A percentile compares a stretch with the other conserved stretches of the same genome.
Conservation (phyloP, 176 grass and related monocot species). For the Bothriochloa decipiens region DNA sequence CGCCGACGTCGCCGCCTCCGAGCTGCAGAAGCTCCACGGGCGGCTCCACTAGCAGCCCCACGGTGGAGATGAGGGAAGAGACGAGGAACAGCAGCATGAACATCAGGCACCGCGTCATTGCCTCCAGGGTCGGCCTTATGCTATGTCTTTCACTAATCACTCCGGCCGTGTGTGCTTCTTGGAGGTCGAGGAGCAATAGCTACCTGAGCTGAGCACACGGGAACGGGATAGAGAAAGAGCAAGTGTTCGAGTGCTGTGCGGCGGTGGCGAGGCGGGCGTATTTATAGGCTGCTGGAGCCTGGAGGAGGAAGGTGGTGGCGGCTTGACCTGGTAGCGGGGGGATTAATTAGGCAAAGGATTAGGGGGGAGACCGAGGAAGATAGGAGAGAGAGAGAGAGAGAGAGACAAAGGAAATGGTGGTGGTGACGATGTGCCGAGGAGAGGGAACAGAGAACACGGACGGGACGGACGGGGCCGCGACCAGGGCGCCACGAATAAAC, state of each 20-base stretch:
- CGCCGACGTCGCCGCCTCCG: not conserved
- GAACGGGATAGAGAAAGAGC: not conserved
- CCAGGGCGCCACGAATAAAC: constrained; percentile 12
- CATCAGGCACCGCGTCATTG: constrained; percentile 54
- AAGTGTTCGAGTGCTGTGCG: not conserved
- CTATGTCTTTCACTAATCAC: not conserved
- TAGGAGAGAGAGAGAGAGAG: constrained; percentile 42
- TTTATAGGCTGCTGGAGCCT: constrained; percentile 44
- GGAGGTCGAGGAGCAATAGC: not conserved
- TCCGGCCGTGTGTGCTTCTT: not conserved
- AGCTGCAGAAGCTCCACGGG: constrained; percentile 52
- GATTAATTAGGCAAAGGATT: constrained; percentile 3
- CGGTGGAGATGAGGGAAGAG: constrained; percentile 69
- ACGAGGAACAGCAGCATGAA: constrained; percentile 54
- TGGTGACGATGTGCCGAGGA: constrained; percentile 8
- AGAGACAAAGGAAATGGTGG: accelerated
- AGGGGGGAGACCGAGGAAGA: constrained; percentile 46
- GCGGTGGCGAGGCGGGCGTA: constrained; percentile 18
- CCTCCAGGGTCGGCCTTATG: not conserved
- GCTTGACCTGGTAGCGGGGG: not conserved
- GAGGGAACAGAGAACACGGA: constrained; percentile 23
- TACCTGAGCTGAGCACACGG: not conserved
- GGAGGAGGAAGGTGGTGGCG: not conserved
- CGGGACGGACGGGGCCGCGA: not conserved
- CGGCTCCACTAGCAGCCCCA: constrained; percentile 58